Base-by-base conservation (phyloP, 2,329 filamentous ascomycete genomes). In the Coniochaeta sp. region DNA sequence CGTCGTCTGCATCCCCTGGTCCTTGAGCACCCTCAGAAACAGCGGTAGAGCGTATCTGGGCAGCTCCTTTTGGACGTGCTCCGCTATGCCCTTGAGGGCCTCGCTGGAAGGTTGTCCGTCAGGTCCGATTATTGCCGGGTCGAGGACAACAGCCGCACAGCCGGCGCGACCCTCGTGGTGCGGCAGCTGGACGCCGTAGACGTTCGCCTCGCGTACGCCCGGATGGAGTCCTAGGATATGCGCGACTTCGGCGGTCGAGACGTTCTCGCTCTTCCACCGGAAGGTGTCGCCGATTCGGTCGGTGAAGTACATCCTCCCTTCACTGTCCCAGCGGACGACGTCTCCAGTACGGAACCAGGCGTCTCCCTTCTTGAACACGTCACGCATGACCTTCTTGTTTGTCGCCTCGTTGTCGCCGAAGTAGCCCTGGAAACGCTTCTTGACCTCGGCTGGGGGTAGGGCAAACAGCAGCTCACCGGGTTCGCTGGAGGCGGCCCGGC, bases 281-380 rank as follows among this genome's bases (percentile, higher is more conserved):
- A 88, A 91, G 0, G 89, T 91, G 69, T 91, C 89, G 60, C 89
- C 89, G 63, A 91, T 88, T 56, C 89, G 86, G 73, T 96, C 92
- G 60, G 87, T 85, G 75, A 96, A 96, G 77, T 82, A 95, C 71
- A 87, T 83, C 2, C 87, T 79, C 6, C 91, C 90, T 61, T 95
- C 86, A 1, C 63, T 61, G 64, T 92, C 89, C 75, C 81, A 83
- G n/a, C 86, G 81, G 34, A 95, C 76, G 19, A 95, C 81, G 68
- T 96, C 92, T n/a, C 92, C 92, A 0, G 90, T 89, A 26, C 91
- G 85, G 78, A 92, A 96, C 79, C 86, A 96, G 0, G 85, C 87
- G 68, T 96, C 92, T 16, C 89, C 91, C 68, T 88, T 88, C 61
- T 74, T 77, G 64, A 95, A 84, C 1, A 95, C 89, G 66, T 89